A percentile compares a stretch with the other conserved stretches of the same genome.
phyloP scores from a whole-genome alignment of 805 yeast genomes.

The Sugiyamaella valdiviana region DNA sequence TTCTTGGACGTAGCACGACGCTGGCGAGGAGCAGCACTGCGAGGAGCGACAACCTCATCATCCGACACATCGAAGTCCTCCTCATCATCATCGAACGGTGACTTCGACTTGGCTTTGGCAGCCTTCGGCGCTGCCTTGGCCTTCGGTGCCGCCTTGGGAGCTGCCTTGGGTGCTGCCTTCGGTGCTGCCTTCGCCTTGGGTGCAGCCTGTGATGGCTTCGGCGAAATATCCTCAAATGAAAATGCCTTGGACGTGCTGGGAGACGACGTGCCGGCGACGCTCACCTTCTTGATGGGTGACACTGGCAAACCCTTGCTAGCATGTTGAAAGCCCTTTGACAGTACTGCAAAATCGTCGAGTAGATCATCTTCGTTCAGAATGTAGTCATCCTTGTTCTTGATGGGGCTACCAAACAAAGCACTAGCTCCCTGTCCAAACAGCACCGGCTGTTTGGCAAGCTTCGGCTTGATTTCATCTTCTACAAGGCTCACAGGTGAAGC shows the following conservation, averaged over 20 bases:
- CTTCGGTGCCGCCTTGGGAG: slow-evolving; percentile 24
- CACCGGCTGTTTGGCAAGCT: background rate
- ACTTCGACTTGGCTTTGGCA: slow-evolving; percentile 12
- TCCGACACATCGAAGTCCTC: slow-evolving; percentile 8
- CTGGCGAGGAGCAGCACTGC: background rate
- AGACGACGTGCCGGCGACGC: background rate
- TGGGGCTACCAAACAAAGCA: slow-evolving; percentile 28
- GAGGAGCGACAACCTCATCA: background rate
- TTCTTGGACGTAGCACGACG: background rate
- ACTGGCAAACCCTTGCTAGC: background rate
- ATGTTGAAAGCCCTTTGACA: slow-evolving; percentile 9
- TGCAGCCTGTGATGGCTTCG: slow-evolving; percentile 3
- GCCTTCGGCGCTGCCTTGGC: slow-evolving; percentile 6
- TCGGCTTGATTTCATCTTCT: slow-evolving; percentile 19
- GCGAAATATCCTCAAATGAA: slow-evolving; percentile 4
- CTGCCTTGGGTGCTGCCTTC: slow-evolving; percentile 23
- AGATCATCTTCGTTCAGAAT: slow-evolving; percentile 15
- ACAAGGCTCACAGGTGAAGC: no score
- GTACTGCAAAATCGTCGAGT: slow-evolving; percentile 7
- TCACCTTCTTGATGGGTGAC: slow-evolving; percentile 1
- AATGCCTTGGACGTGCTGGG: background rate
- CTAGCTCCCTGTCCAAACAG: slow-evolving; percentile 31
- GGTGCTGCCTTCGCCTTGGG: slow-evolving; percentile 11
- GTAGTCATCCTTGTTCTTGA: slow-evolving; percentile 14
- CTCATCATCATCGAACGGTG: slow-evolving; percentile 14